These are phyloP conservation scores for Helicocarpus griseus DNA, from an alignment of 2,329 filamentous ascomycete genomes.

Conservation along the genomic window DNA sequence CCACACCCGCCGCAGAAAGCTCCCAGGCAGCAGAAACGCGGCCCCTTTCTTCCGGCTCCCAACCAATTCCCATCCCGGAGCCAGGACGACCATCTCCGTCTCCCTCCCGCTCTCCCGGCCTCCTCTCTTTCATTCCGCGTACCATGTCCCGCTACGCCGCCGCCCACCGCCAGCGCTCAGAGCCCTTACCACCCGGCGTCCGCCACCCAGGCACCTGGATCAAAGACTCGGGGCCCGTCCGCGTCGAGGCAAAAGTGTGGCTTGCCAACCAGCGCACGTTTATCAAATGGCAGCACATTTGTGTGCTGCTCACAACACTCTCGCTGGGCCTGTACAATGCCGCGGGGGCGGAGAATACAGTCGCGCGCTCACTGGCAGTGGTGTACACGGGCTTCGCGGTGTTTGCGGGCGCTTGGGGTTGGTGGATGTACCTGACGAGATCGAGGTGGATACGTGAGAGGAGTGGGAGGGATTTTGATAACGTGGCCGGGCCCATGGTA, in stretches of 20 bases:
- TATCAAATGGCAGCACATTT: constrained; percentile 97
- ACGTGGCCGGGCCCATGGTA: constrained; percentile 70
- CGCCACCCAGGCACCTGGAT: constrained; percentile 76
- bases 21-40: not conserved
- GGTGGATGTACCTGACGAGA: constrained; percentile 66
- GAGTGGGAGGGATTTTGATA: constrained; percentile 90
- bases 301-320: constrained; percentile 72
- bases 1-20: constrained; percentile 11
- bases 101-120: constrained; percentile 43
- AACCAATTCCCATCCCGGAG: not conserved
- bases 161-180: constrained; percentile 32
- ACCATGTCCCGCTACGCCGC: constrained; percentile 68
- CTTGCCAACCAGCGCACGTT: constrained; percentile 97
- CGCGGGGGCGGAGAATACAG: constrained; percentile 60
- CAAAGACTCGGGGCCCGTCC: constrained; percentile 85
- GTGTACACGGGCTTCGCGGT: constrained; percentile 73
- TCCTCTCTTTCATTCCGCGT: constrained; percentile 67
- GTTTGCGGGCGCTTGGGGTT: constrained; percentile 82
- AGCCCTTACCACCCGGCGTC: constrained; percentile 73
- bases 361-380: constrained; percentile 70
- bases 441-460: constrained; percentile 70
- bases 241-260: constrained; percentile 97
- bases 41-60: not conserved
- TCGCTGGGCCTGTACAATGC: constrained; percentile 83
- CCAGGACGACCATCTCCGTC: not conserved